Base-by-base conservation (phyloP, 345 rosid species). In the thale cress (Arabidopsis thaliana) region DNA sequence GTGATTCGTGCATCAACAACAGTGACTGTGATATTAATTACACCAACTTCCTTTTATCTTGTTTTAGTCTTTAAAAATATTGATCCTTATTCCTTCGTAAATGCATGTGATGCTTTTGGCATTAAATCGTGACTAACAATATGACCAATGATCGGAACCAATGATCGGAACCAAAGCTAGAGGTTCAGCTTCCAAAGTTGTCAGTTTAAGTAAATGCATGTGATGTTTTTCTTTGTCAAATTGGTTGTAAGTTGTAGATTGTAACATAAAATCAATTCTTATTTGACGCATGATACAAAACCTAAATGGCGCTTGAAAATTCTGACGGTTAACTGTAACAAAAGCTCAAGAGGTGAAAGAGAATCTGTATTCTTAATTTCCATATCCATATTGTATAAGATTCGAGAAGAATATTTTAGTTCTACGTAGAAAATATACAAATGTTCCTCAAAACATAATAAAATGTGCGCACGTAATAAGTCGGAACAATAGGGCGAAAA, bases 41-140 rank as follows among this genome's bases (percentile, higher is more conserved):
- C 56, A 55, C 55, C 70, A 73, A 51, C 77, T 51, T 32, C 40
- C 14, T 9, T 11, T 4, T 51, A 40, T 25, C 40, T 36, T 14
- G 0, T 36, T 58, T 32, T 44, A 33, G 40, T 24, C 48, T 1
- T 2, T 28, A 38, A 28, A 72, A 72, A 20, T 16, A 30, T 6
- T 56, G 14, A 33, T 22, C 33, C 11, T 33, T 69, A 13, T 20
- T 70, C n/a, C n/a, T 36, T 48, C 28, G 59, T 49, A 24, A 48
- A 60, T 50, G 67, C 41, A 24, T 48, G 67, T 59, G 33, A 40
- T 49, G 8, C 7, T 24, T 71, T 48, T 23, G 44, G 58, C 24
- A 23, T 24, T 38, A 53, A 37, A 24, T 6, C 7, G 34, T 50
- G 8, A 66, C 44, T 48, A 42, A 48, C 22, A 68, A 28, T 1